Conservation (phyloP, 352 stramenopile genomes). For the Phytopythium aichiense region DNA sequence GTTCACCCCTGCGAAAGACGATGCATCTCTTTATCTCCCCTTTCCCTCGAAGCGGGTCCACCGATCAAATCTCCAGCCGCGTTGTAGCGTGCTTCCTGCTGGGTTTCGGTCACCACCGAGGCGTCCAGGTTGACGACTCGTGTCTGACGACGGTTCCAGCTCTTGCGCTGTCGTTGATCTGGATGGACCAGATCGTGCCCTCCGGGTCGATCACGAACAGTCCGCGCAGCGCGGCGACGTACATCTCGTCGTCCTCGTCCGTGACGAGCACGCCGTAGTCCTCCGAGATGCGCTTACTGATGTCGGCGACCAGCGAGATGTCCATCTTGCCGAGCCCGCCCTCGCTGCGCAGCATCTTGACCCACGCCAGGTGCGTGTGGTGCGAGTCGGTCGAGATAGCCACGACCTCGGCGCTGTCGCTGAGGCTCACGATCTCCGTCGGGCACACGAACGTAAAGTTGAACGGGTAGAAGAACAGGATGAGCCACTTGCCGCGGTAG, state of each 20-base stretch:
- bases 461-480: slow-evolving; percentile 88
- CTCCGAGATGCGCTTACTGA: slow-evolving; percentile 81
- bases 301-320: slow-evolving; percentile 75
- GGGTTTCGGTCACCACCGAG: no score
- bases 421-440: slow-evolving; percentile 82
- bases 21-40: no score
- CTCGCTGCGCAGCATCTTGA: slow-evolving; percentile 73
- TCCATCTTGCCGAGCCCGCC: slow-evolving; percentile 81
- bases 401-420: slow-evolving; percentile 66
- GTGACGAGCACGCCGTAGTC: slow-evolving; percentile 84
- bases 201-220: slow-evolving; percentile 85
- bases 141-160: no score
- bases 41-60: no score
- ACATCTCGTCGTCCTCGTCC: slow-evolving; percentile 77
- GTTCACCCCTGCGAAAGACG: slow-evolving; percentile 63
- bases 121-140: no score
- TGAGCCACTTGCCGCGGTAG: slow-evolving; percentile 75
- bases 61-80: no score
- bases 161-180: slow-evolving; percentile 70
- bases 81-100: no score
- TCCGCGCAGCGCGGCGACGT: slow-evolving; percentile 63
- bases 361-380: slow-evolving; percentile 82
- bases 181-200: slow-evolving; percentile 77
- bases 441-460: slow-evolving; percentile 87
- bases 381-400: slow-evolving; percentile 83